Base-by-base conservation (phyloP, 768 basidiomycete species). In the Lactarius psammicola region DNA sequence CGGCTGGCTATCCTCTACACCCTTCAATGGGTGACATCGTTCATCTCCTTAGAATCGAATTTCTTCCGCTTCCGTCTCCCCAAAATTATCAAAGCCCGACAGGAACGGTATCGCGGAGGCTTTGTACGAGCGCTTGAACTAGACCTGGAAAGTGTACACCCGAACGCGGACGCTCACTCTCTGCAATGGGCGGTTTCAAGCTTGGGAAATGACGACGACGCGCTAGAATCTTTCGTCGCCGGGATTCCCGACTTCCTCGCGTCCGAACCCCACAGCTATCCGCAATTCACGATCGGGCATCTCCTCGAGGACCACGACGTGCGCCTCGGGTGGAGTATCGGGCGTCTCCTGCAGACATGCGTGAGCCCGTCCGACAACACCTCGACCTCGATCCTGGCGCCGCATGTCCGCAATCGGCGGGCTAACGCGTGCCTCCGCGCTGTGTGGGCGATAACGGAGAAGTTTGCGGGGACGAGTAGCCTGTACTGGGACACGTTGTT, bases 401-500 rank as follows among this genome's bases (percentile, higher is more conserved):
- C 18, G 1, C 38, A 56, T 2, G 30, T 42, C 26, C 59, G 67
- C 26, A 51, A 33, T n/a, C 28, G 51, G 7, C 67, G 67, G 46
- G 59, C 55, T n/a, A 33, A 57, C 11, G 28, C 51, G 1, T 68
- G 67, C 33, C 30, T 33, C 20, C 59, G 64, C 20, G 59, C 67
- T 3, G 34, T 40, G 17, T 68, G 65, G 65, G n/a, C 31, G 31
- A n/a, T 68, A n/a, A 68, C 67, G n/a, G 64, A 60, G 56, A 66
- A 66, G 49, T 68, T 60, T 56, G 46, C 33, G 7, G 54, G 42
- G 8, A 36, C 33, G n/a, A 33, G 23, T 0, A 51, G 44, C 10
- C 56, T 59, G 11, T 68, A 30, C 55, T 68, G 67, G 67, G 65
- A 68, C 28, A 66, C 56, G 10, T 59, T 60, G 28, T 68, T 68